Evolutionary conservation across 768 basidiomycete species (phyloP).

Genomic region (Gyrodon lividus): DNA sequence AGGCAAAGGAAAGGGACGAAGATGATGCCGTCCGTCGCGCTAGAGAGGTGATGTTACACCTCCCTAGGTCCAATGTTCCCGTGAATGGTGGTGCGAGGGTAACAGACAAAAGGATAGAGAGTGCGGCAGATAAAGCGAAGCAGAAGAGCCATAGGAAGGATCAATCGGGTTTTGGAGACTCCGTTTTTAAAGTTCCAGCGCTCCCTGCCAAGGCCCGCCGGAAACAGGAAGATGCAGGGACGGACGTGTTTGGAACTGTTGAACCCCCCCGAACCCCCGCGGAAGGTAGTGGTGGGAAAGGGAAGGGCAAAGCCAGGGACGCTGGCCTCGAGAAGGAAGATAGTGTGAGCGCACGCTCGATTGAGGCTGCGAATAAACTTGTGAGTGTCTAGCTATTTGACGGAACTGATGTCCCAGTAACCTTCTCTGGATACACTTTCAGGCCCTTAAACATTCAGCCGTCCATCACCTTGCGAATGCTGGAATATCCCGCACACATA

Average conservation of each 20-base stretch:
- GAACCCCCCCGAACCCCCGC: conserved; percentile 10
- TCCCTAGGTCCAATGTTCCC: conserved; percentile 30
- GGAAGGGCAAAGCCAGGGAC: conserved; percentile 35
- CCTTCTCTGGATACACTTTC: not conserved
- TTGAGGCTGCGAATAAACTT: conserved; percentile 62
- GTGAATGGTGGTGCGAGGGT: conserved; percentile 7
- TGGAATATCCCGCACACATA: conserved; percentile 36
- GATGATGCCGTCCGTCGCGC: conserved; percentile 36
- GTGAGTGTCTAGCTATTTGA: conserved; percentile 36
- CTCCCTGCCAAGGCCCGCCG: conserved; percentile 34
- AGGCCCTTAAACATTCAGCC: conserved; percentile 43
- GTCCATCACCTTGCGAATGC: conserved; percentile 31
- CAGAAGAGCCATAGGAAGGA: conserved; percentile 10
- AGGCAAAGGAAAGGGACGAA: conserved; percentile 19
- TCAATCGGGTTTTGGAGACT: conserved; percentile 5
- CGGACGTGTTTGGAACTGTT: conserved; percentile 32
- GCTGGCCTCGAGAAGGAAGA: conserved; percentile 26
- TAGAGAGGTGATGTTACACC: conserved; percentile 37
- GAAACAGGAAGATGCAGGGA: conserved; percentile 19
- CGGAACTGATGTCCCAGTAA: not conserved
- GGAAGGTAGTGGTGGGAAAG: conserved; percentile 30
- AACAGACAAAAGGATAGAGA: conserved; percentile 1
- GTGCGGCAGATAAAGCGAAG: conserved; percentile 7
- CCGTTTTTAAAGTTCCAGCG: conserved; percentile 48
- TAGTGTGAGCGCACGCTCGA: conserved; percentile 22